Evolutionary conservation across 371 early-diverging fungal genomes (phyloP), one percentile per base, ranked within the genome.

Genomic region (Zopfochytrium polystomum): DNA sequence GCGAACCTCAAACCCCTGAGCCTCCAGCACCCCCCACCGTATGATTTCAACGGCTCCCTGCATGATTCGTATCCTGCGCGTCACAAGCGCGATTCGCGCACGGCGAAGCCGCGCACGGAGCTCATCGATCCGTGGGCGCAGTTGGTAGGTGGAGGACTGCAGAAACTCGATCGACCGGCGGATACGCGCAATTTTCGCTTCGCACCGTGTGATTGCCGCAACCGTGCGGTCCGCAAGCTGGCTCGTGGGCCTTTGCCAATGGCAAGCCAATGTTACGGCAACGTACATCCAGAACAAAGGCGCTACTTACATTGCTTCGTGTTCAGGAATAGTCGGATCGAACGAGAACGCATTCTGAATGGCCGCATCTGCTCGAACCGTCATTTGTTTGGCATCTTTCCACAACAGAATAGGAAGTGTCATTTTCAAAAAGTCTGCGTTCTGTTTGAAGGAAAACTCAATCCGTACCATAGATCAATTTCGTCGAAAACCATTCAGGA

Each of bases 261-360:
- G n/a, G n/a, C n/a, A n/a, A n/a, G n/a, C n/a, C n/a, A n/a, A n/a
- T n/a, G n/a, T n/a, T n/a, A n/a, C n/a, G n/a, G n/a, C n/a, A n/a
- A n/a, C n/a, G n/a, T n/a, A n/a, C n/a, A n/a, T n/a, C n/a, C n/a
- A n/a, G n/a, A n/a, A n/a, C n/a, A n/a, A n/a, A n/a, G n/a, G n/a
- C n/a, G n/a, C n/a, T n/a, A 38, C 48, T 46, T 30, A 63, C 64
- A 59, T 65, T 7, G 45, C 55, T 27, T 52, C 56, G 23, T 65
- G 65, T 23, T 52, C 59, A 2, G 65, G 65, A 18, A 65, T 25
- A 22, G 57, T 53, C 4, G 65, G 47, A 46, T 65, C 65, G 23
- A 59, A 53, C 2, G 65, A 58, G 34, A 52, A 65, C 20, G 65
- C 65, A 54, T 65, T 65, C 46, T 65, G 65, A 25, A 57, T 31